phyloP scores from a whole-genome alignment of 257 asterid genomes.

The Nemophila menziesii region DNA sequence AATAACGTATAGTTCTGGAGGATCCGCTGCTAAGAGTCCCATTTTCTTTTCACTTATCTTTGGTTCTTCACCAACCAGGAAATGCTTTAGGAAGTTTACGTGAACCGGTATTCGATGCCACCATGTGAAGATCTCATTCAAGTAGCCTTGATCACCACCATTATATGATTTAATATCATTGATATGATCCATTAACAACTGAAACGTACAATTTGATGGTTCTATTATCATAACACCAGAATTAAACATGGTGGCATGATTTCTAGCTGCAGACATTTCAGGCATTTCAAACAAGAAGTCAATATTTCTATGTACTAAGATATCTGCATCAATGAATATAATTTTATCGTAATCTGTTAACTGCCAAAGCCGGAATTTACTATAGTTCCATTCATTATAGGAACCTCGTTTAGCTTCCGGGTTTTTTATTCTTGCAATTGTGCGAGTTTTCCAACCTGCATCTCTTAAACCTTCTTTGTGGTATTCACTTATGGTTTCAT shows the following conservation, averaged over 20 bases:
- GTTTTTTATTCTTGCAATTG: slow-evolving; percentile 67
- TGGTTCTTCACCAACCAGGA: slow-evolving; percentile 70
- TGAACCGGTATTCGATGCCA: slow-evolving; percentile 90
- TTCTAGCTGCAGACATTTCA: slow-evolving; percentile 73
- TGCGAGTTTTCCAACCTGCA: slow-evolving; percentile 84
- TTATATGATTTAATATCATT: slow-evolving; percentile 79
- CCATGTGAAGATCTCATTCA: slow-evolving; percentile 87
- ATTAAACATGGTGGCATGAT: slow-evolving; percentile 74
- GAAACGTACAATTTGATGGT: slow-evolving; percentile 79
- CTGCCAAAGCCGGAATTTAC: slow-evolving; percentile 93
- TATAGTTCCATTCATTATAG: slow-evolving; percentile 89
- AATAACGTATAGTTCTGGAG: slow-evolving; percentile 66
- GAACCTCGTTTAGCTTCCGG: slow-evolving; percentile 86
- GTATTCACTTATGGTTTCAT: slow-evolving; percentile 53
- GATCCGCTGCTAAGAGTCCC: slow-evolving; percentile 58
- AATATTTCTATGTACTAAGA: slow-evolving; percentile 59
- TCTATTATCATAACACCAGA: slow-evolving; percentile 93
- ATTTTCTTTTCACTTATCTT: slow-evolving; percentile 53
- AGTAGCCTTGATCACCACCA: slow-evolving; percentile 92
- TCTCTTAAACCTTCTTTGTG: slow-evolving; percentile 64
- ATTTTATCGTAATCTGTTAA: slow-evolving; percentile 85
- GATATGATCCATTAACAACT: slow-evolving; percentile 70
- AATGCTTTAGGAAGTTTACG: slow-evolving; percentile 79
- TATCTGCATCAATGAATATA: slow-evolving; percentile 78
- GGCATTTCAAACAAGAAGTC: slow-evolving; percentile 92